Conservation (phyloP, 805 yeast genomes). For the Grigorovia jiainica region DNA sequence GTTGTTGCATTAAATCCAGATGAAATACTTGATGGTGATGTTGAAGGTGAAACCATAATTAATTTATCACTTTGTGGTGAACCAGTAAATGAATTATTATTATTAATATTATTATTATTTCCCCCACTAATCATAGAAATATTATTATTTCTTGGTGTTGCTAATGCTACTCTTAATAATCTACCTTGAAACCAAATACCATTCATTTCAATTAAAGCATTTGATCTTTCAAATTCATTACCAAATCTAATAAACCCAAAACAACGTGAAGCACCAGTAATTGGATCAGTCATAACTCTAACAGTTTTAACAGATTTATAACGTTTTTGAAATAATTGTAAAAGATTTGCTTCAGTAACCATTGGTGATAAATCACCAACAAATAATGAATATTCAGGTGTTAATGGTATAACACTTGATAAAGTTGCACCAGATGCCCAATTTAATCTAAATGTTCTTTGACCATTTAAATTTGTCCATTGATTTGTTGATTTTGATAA, state of each 20-base stretch:
- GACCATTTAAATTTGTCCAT: conserved; percentile 30
- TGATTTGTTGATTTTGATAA: conserved; percentile 13
- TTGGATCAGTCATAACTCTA: conserved; percentile 78
- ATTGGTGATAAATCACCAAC: conserved; percentile 77
- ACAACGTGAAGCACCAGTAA: conserved; percentile 66
- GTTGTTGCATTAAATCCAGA: not conserved
- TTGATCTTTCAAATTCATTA: conserved; percentile 55
- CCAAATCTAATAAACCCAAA: conserved; percentile 76
- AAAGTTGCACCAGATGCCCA: conserved; percentile 83
- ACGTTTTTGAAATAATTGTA: conserved; percentile 59
- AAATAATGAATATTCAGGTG: conserved; percentile 68
- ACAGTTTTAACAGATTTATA: conserved; percentile 67
- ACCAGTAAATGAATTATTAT: not conserved
- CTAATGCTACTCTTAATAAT: conserved; percentile 66
- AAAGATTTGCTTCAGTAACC: conserved; percentile 70
- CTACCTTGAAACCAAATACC: conserved; percentile 76
- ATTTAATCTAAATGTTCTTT: conserved; percentile 61
- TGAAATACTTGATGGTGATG: conserved; percentile 1
- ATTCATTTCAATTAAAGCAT: conserved; percentile 66
- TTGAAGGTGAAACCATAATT: not conserved
- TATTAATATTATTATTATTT: too few relatives aligned
- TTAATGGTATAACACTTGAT: conserved; percentile 57
- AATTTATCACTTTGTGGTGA: not conserved
- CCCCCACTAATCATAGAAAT: not conserved
- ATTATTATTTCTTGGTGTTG: conserved; percentile 53